Evolutionary conservation across 176 grass and related monocot genomes (phyloP).

Genomic region (Miscanthus lutarioriparius): DNA sequence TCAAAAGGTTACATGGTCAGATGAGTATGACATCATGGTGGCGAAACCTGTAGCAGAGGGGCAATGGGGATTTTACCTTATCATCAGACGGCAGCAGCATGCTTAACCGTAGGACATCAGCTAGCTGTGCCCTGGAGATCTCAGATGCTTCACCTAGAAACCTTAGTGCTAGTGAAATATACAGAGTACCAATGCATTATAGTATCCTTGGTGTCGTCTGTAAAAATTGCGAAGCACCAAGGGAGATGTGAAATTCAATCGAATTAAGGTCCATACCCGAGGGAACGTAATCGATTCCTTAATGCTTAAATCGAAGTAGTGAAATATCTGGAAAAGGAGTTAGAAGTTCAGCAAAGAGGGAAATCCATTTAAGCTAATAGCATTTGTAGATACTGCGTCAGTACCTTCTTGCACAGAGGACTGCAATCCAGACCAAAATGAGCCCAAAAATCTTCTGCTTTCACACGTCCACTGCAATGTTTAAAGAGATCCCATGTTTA

Average conservation of each 20-base stretch:
- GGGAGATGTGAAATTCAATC: not conserved
- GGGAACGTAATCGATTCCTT: conserved; percentile 82
- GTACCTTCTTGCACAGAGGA: conserved; percentile 76
- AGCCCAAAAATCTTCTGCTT: conserved; percentile 68
- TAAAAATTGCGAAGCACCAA: not conserved
- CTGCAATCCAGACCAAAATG: conserved; percentile 67
- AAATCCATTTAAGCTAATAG: not conserved
- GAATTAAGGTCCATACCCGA: conserved; percentile 49
- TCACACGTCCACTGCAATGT: conserved; percentile 68
- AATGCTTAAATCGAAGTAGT: conserved; percentile 66
- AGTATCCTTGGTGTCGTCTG: not conserved
- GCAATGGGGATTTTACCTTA: conserved; percentile 16
- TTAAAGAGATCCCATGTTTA: not conserved
- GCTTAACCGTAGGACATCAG: conserved; percentile 28
- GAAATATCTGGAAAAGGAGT: conserved; percentile 74
- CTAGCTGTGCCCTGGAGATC: conserved; percentile 42
- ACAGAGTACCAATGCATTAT: no score
- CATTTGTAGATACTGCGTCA: not conserved
- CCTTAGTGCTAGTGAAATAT: no score
- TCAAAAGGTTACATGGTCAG: not conserved
- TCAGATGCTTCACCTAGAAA: not conserved
- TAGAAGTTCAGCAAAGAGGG: not conserved
- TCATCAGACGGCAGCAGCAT: conserved; percentile 27
- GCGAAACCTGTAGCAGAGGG: not conserved
- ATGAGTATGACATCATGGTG: not conserved